Evolutionary conservation across 202 grass and related monocot species (phyloP).

Genomic region (Sporobolus alterniflorus): DNA sequence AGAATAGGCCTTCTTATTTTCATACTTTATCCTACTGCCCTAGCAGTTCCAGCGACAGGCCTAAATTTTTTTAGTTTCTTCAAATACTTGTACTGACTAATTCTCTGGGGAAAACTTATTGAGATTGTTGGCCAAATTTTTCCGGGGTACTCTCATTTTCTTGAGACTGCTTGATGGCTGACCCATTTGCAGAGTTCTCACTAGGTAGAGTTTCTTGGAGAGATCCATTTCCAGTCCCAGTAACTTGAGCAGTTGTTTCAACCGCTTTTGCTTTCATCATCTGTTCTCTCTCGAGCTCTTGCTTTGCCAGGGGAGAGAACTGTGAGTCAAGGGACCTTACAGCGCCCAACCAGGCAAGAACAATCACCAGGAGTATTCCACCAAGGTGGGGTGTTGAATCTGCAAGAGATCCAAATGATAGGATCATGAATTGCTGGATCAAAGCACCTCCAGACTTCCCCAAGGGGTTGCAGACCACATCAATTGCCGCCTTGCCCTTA

Average conservation of each 20-base stretch:
- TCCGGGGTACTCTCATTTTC: constrained; percentile 59
- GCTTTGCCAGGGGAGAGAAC: constrained; percentile 90
- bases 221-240: constrained; percentile 55
- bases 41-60: constrained; percentile 13
- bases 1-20: constrained; percentile 55
- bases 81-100: constrained; percentile 44
- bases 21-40: constrained; percentile 20
- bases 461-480: constrained; percentile 98
- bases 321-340: constrained; percentile 88
- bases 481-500: constrained; percentile 97
- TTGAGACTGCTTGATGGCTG: constrained; percentile 32
- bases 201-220: constrained; percentile 48
- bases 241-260: constrained; percentile 55
- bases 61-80: constrained; percentile 34
- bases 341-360: constrained; percentile 85
- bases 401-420: constrained; percentile 92
- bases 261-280: constrained; percentile 53
- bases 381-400: constrained; percentile 97
- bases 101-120: constrained; percentile 42
- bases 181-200: constrained; percentile 50
- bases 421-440: constrained; percentile 99
- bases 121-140: constrained; percentile 48
- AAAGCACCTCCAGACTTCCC: constrained; percentile 96
- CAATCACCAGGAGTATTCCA: constrained; percentile 95
- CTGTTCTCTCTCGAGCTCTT: constrained; percentile 83